phyloP scores from a whole-genome alignment of 495 filamentous ascomycete genomes.

The Aspergillus campestris region DNA sequence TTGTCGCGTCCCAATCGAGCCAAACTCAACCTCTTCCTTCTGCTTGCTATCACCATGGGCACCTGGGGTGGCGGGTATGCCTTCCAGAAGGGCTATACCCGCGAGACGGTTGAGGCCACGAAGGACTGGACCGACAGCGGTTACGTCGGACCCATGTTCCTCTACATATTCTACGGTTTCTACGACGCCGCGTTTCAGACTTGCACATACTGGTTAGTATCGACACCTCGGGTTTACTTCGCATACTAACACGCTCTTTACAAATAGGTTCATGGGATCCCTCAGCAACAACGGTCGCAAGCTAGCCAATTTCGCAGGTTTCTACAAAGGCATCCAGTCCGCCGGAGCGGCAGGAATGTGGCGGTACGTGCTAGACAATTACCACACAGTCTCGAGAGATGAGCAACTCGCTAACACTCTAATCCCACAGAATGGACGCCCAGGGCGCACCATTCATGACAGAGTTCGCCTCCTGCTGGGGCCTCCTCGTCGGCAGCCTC shows the following conservation, averaged over 20 bases:
- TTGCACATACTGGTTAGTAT: constrained; percentile 72
- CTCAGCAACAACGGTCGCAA: constrained; percentile 86
- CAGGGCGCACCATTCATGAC: constrained; percentile 53
- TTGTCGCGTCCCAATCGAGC: constrained; percentile 67
- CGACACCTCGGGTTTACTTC: neutral
- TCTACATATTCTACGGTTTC: constrained; percentile 92
- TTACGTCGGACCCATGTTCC: constrained; percentile 76
- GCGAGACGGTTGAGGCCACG: constrained; percentile 36
- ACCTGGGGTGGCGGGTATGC: constrained; percentile 87
- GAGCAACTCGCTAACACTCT: constrained; percentile 3
- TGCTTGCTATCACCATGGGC: constrained; percentile 67
- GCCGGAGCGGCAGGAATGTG: constrained; percentile 87
- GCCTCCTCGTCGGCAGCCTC: constrained; percentile 60
- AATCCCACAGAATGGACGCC: constrained; percentile 47
- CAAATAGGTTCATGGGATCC: constrained; percentile 89
- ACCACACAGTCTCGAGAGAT: neutral
- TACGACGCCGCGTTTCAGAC: constrained; percentile 85
- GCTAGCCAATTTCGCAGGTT: constrained; percentile 86
- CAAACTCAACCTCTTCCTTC: constrained; percentile 54
- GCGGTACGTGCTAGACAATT: constrained; percentile 35
- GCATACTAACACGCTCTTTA: too few relatives aligned
- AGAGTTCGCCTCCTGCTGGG: constrained; percentile 61
- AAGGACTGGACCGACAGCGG: constrained; percentile 58
- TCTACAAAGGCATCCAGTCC: constrained; percentile 96
- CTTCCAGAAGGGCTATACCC: constrained; percentile 59